Conservation (phyloP, 1,139 yeast genomes). For the Debaryomyces subglobosus region DNA sequence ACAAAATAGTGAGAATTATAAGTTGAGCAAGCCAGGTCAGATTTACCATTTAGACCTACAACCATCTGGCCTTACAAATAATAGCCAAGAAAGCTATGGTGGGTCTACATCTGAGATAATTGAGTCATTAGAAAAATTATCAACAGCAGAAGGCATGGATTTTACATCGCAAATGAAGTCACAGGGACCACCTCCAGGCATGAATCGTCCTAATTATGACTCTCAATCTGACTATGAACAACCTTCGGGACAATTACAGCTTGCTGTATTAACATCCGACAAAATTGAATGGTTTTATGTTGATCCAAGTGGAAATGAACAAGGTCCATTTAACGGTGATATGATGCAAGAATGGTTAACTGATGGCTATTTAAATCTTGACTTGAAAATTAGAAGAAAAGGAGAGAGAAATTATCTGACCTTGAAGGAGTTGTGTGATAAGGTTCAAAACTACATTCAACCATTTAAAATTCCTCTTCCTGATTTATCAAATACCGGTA, state of each 20-base stretch:
- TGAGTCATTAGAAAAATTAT: conserved; percentile 15
- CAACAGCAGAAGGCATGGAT: conserved; percentile 11
- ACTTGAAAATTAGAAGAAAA: conserved; percentile 59
- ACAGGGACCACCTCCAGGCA: conserved; percentile 25
- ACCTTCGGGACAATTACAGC: background rate
- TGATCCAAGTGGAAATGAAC: conserved; percentile 71
- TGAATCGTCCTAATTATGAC: conserved; percentile 8
- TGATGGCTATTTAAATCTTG: conserved; percentile 61
- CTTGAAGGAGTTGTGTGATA: conserved; percentile 48
- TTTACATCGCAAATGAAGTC: conserved; percentile 7
- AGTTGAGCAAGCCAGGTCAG: conserved; percentile 31
- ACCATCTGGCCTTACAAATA: conserved; percentile 9
- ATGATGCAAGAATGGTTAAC: conserved; percentile 81
- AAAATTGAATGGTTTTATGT: conserved; percentile 69
- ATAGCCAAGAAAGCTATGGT: background rate
- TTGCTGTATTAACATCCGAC: conserved; percentile 30
- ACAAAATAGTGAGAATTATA: conserved; percentile 33
- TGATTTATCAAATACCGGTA: conserved; percentile 24
- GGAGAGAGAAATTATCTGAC: conserved; percentile 45
- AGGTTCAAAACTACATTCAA: conserved; percentile 50
- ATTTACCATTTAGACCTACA: conserved; percentile 43
- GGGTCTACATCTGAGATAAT: conserved; percentile 2
- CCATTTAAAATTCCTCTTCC: conserved; percentile 66
- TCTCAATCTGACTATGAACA: background rate
- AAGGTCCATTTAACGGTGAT: conserved; percentile 78